Evolutionary conservation across 176 grass and related monocot species (phyloP).

Genomic region (Avena eriantha): DNA sequence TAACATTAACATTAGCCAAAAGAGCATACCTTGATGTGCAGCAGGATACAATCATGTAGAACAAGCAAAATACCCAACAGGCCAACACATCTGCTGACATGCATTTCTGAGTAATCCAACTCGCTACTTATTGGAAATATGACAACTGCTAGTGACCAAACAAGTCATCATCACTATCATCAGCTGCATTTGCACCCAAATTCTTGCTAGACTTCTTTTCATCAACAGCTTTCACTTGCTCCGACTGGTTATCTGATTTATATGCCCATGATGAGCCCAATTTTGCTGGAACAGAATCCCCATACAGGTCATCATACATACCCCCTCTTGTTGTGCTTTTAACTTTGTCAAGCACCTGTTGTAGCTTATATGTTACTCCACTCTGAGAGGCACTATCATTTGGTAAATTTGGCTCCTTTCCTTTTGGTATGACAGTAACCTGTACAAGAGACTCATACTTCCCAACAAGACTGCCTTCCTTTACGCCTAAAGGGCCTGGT

Average conservation of each 20-base stretch:
- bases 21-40: constrained; percentile 44
- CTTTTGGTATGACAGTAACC: constrained; percentile 91
- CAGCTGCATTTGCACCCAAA: constrained; percentile 30
- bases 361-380: constrained; percentile 78
- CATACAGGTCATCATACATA: constrained; percentile 89
- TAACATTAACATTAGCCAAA: constrained; percentile 47
- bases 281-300: constrained; percentile 54
- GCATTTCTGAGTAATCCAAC: constrained; percentile 19
- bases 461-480: constrained; percentile 95
- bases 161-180: constrained; percentile 92
- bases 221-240: constrained; percentile 47
- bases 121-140: constrained; percentile 25
- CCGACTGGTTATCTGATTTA: constrained; percentile 61
- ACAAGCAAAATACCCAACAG: constrained; percentile 38
- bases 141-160: constrained; percentile 73
- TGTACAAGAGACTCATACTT: constrained; percentile 98
- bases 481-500: constrained; percentile 89
- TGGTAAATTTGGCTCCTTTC: constrained; percentile 65
- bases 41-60: constrained; percentile 42
- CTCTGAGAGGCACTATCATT: constrained; percentile 58
- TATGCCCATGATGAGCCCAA: constrained; percentile 88
- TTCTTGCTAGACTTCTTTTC: constrained; percentile 23
- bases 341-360: constrained; percentile 80
- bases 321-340: constrained; percentile 60
- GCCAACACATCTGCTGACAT: constrained; percentile 24